These are phyloP conservation scores for Albifimbria verrucaria DNA, from an alignment of 2,329 filamentous ascomycete genomes.

Conservation along the genomic window DNA sequence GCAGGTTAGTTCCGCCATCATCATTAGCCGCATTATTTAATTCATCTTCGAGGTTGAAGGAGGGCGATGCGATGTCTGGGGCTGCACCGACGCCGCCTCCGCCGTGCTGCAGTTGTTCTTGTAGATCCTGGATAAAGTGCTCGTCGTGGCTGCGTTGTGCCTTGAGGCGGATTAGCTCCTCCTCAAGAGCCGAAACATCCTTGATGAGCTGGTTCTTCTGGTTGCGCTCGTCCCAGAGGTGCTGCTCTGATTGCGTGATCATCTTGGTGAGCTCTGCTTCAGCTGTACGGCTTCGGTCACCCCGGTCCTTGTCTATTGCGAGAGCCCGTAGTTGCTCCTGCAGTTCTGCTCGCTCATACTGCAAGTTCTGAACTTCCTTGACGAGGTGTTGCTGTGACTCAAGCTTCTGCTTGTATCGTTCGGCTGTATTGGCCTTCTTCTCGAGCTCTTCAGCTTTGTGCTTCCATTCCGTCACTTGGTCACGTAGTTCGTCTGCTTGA, in stretches of 20 bases:
- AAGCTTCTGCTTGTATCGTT: constrained; percentile 61
- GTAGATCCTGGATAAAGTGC: constrained; percentile 53
- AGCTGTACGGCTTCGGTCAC: constrained; percentile 29
- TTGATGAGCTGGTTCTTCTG: constrained; percentile 45
- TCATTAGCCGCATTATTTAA: constrained; percentile 47
- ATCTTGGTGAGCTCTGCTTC: constrained; percentile 38
- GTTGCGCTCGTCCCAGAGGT: constrained; percentile 39
- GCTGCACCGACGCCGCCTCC: constrained; percentile 17
- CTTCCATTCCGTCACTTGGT: constrained; percentile 58
- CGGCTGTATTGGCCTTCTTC: constrained; percentile 61
- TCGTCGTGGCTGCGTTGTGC: constrained; percentile 49
- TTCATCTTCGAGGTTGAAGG: constrained; percentile 57
- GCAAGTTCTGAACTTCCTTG: constrained; percentile 52
- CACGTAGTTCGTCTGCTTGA: constrained; percentile 49
- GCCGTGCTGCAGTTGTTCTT: constrained; percentile 52
- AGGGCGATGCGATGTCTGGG: constrained; percentile 11
- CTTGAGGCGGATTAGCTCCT: constrained; percentile 45
- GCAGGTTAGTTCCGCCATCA: constrained; percentile 35
- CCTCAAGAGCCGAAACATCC: constrained; percentile 40
- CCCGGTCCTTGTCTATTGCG: constrained; percentile 30
- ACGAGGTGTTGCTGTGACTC: constrained; percentile 54
- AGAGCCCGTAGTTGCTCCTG: constrained; percentile 42
- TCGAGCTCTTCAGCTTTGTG: constrained; percentile 56
- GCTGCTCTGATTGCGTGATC: constrained; percentile 38
- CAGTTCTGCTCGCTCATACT: constrained; percentile 52